phyloP scores from a whole-genome alignment of 176 grass and related monocot genomes.

The Hsuehochloa calcarea region DNA sequence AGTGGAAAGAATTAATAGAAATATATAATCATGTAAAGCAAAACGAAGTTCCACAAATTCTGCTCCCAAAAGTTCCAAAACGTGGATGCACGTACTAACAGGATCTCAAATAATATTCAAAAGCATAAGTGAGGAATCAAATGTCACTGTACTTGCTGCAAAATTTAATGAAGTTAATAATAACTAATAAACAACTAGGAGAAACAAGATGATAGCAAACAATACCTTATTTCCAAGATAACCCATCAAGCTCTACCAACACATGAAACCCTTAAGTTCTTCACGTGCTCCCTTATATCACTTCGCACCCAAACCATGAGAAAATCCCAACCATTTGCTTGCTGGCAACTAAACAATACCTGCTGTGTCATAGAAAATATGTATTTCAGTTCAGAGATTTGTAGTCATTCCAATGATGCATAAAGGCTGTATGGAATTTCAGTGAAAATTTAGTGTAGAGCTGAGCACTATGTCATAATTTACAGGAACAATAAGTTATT shows the following conservation, averaged over 20 bases:
- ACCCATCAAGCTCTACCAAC: conserved; percentile 94
- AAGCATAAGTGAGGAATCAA: not conserved
- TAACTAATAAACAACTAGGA: not conserved
- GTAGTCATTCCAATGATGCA: not conserved
- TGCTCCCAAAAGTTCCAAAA: not conserved
- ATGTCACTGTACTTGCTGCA: not conserved
- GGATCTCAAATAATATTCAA: not conserved
- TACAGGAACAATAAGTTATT: not conserved
- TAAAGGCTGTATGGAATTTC: not conserved
- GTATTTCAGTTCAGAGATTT: conserved; percentile 17
- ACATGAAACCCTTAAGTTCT: conserved; percentile 93
- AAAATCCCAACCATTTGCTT: conserved; percentile 98
- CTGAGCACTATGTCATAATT: not conserved
- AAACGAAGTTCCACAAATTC: not conserved
- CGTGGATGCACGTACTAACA: not conserved
- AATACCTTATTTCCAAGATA: conserved; percentile 96
- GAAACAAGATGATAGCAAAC: not conserved
- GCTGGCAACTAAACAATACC: conserved; percentile 89
- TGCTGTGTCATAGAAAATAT: conserved; percentile 29
- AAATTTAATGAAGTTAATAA: not conserved
- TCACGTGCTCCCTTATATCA: conserved; percentile 86
- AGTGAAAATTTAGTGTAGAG: not conserved
- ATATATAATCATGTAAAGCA: conserved; percentile 4
- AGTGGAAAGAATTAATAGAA: not conserved
- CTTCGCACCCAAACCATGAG: conserved; percentile 87